phyloP scores from a whole-genome alignment of 1,139 yeast species.

The Arxiozyma heterogenica region DNA sequence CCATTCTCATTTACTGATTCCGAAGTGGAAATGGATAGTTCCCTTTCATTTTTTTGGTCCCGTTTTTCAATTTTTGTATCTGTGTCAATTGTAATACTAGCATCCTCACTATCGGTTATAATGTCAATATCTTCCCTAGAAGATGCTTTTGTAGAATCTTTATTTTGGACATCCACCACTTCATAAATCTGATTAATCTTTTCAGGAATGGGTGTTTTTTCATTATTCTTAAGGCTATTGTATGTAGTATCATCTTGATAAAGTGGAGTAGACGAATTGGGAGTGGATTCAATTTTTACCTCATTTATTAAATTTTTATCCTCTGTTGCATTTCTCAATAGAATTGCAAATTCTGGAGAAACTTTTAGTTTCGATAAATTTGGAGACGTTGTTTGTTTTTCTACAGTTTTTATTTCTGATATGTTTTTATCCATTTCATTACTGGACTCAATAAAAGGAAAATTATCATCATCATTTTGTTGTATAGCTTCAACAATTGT shows the following conservation, averaged over 20 bases:
- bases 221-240: no score
- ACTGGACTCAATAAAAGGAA: not conserved
- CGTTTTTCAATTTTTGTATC: no score
- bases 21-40: not conserved
- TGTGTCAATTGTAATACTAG: no score
- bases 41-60: not conserved
- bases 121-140: not conserved
- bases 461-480: conserved; percentile 3
- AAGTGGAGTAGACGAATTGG: not conserved
- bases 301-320: not conserved
- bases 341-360: conserved; percentile 9
- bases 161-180: not conserved
- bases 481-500: not conserved
- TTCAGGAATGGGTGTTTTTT: not conserved
- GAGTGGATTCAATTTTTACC: not conserved
- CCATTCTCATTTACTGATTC: not conserved
- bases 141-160: not conserved
- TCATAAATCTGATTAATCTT: no score
- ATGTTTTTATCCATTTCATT: not conserved
- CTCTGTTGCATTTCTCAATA: not conserved
- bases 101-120: not conserved
- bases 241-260: not conserved
- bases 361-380: conserved; percentile 10
- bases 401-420: not conserved
- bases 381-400: conserved; percentile 4